Evolutionary conservation across 2,329 filamentous ascomycete species (phyloP).

Genomic region (Pseudogymnoascus sp.): DNA sequence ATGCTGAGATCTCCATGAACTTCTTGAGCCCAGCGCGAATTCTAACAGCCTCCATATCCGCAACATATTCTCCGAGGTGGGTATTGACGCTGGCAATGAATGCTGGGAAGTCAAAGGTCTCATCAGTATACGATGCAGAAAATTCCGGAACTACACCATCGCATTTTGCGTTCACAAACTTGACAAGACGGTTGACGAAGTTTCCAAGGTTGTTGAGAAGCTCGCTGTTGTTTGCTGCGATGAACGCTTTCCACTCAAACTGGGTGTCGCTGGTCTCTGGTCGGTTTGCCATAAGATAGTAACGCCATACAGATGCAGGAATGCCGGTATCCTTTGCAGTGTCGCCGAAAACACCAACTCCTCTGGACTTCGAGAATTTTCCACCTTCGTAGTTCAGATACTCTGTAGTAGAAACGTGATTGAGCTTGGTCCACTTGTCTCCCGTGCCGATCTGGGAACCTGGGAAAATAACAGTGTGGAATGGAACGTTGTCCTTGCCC

Average conservation of each 20-base stretch:
- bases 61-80: constrained; percentile 57
- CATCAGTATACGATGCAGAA: constrained; percentile 44
- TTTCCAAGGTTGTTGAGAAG: constrained; percentile 67
- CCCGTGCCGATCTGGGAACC: constrained; percentile 75
- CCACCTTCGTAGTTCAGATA: constrained; percentile 82
- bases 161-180: constrained; percentile 70
- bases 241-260: constrained; percentile 82
- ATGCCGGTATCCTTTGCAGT: constrained; percentile 82
- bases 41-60: constrained; percentile 61
- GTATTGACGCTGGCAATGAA: constrained; percentile 51
- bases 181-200: constrained; percentile 65
- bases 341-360: constrained; percentile 85
- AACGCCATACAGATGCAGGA: constrained; percentile 82
- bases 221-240: constrained; percentile 79
- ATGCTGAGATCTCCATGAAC: constrained; percentile 57
- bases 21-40: constrained; percentile 58
- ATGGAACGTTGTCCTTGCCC: constrained; percentile 78
- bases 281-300: constrained; percentile 77
- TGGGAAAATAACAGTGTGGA: constrained; percentile 89
- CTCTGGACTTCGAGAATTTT: constrained; percentile 88
- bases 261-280: constrained; percentile 82
- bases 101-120: constrained; percentile 39
- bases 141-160: constrained; percentile 59
- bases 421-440: constrained; percentile 81
- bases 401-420: constrained; percentile 83